Conservation (phyloP, 768 basidiomycete species). For the Epithele typhae region DNA sequence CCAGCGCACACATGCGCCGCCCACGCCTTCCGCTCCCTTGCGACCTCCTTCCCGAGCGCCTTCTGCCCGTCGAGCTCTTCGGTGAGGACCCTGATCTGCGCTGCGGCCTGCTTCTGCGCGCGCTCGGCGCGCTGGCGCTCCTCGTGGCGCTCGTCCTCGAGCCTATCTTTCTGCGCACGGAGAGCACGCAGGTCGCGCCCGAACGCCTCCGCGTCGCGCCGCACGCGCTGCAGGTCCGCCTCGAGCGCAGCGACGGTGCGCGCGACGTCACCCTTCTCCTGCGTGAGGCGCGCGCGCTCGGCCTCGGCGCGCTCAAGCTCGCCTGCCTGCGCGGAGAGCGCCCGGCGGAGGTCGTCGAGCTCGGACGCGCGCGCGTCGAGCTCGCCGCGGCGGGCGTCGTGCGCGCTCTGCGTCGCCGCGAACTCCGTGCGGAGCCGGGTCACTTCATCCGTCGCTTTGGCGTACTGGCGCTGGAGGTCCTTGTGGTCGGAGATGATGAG, state of each 20-base stretch:
- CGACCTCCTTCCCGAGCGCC: constrained; percentile 47
- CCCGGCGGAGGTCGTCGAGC: constrained; percentile 71
- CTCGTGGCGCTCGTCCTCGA: constrained; percentile 38
- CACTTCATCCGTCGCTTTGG: constrained; percentile 62
- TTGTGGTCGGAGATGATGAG: constrained; percentile 67
- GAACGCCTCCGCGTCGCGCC: constrained; percentile 71
- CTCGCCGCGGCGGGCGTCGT: constrained; percentile 68
- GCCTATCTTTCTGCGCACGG: constrained; percentile 60
- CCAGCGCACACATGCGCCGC: constrained; percentile 53
- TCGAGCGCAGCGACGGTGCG: constrained; percentile 66
- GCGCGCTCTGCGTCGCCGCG: constrained; percentile 55
- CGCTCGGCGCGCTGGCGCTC: constrained; percentile 53
- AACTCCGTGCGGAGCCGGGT: constrained; percentile 62
- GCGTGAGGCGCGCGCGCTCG: constrained; percentile 57
- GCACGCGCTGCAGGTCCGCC: constrained; percentile 69
- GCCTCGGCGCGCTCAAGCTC: constrained; percentile 61
- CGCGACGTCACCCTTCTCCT: constrained; percentile 63
- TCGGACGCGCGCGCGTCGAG: constrained; percentile 69
- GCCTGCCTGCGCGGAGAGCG: constrained; percentile 54
- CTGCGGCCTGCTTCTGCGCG: constrained; percentile 60
- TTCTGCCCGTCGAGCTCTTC: constrained; percentile 61
- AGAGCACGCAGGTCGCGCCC: constrained; percentile 72
- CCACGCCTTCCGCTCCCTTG: constrained; percentile 40
- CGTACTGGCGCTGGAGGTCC: constrained; percentile 62
- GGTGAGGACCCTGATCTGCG: constrained; percentile 59